Evolutionary conservation across 2,329 filamentous ascomycete genomes (phyloP), one percentile per base, ranked within the genome.

Genomic region (Leptographium flavum): DNA sequence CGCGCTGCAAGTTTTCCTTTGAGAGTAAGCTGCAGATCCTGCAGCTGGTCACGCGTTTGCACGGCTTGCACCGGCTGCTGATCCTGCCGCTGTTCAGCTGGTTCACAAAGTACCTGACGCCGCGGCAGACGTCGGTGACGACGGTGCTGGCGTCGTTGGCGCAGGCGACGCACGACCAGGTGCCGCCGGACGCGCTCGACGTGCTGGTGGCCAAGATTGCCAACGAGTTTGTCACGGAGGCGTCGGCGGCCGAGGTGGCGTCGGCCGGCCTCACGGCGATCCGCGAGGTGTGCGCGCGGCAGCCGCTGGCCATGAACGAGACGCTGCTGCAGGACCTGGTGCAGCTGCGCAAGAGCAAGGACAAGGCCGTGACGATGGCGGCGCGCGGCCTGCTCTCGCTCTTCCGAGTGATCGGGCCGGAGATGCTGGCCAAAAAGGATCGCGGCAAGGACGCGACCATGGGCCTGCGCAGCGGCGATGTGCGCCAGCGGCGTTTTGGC

Each of bases 331-430:
- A 98, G 61, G 92, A 98, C 68, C 66, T 98, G 43, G 87, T 96
- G 10, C 83, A 92, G 68, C 96, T 98, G 65, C 78, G 86, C 49
- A 94, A 93, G 69, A 94, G 86, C 59, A 98, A 98, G 60, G 92
- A 98, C 59, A 98, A 96, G 69, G 88, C 90, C 48, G 85, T 92
- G n/a, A 88, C 94, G 76, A 96, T 98, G 92, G 92, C 92, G 8
- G 87, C 90, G 14, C 90, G 92, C 61, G 90, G 92, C 51, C 69
- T 98, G 7, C 69, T 98, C 36, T 87, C 86, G 22, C 70, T 98
- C 6, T 98, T 94, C 67, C 74, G 92, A 54, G 88, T 96, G 58
- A 83, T 94, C 14, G 87, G 83, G 31, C 86, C 92, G 0, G 85
- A 94, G 53, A 75, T 96, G 66, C 68, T 98, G 48, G 83, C 82